phyloP scores from a whole-genome alignment of 257 asterid genomes.

The Petrea volubilis region DNA sequence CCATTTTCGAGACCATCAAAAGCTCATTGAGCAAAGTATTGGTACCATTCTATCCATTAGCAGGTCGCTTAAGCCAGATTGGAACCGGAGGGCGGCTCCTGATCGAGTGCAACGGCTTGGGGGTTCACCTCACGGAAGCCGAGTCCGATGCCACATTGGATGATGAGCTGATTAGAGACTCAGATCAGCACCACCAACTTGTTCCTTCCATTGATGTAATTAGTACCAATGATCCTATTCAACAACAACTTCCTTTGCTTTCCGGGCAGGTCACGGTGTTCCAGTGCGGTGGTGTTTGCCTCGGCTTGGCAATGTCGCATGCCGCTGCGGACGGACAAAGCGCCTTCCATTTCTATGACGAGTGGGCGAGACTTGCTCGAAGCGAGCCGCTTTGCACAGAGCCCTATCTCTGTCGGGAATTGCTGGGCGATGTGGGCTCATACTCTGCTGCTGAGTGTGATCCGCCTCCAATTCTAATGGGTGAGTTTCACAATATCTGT shows the following conservation, averaged over 20 bases:
- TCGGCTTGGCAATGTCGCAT: conserved; percentile 29
- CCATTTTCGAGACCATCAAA: conserved; percentile 10
- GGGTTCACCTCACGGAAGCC: too few relatives aligned
- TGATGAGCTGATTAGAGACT: conserved; percentile 28
- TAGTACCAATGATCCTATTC: too few relatives aligned
- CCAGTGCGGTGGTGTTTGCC: conserved; percentile 32
- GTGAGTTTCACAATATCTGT: too few relatives aligned
- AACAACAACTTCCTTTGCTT: conserved; percentile 31
- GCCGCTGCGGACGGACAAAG: conserved; percentile 36
- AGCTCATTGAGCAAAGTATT: conserved; percentile 27
- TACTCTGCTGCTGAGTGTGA: conserved; percentile 14
- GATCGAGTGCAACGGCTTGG: conserved; percentile 31
- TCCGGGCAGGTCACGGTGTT: conserved; percentile 35
- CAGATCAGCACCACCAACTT: not conserved
- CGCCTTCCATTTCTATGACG: conserved; percentile 21
- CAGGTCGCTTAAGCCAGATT: conserved; percentile 27
- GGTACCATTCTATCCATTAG: conserved; percentile 35
- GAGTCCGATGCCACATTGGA: too few relatives aligned
- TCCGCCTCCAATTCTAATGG: conserved; percentile 12
- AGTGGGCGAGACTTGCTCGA: conserved; percentile 33
- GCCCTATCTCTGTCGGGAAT: conserved; percentile 33
- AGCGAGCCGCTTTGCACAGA: conserved; percentile 9
- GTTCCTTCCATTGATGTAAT: conserved; percentile 21
- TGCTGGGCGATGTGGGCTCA: conserved; percentile 16
- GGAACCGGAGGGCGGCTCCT: conserved; percentile 5